Conservation (phyloP, 805 yeast species). For the Wickerhamia fluorescens region DNA sequence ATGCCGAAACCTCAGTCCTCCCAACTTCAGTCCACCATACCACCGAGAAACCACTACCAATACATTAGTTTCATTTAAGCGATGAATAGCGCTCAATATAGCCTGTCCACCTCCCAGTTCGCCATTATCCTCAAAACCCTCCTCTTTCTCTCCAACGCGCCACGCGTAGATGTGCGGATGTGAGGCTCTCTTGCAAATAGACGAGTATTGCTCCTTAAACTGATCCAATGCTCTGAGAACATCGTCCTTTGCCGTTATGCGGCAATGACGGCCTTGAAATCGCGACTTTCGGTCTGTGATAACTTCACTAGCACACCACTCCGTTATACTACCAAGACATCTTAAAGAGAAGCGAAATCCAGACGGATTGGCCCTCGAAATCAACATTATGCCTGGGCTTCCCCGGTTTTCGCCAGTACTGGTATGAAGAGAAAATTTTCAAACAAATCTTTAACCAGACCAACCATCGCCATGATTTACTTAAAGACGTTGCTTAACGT, state of each 20-base stretch:
- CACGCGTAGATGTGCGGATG: constrained; percentile 76
- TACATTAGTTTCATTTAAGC: constrained; percentile 44
- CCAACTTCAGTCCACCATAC: constrained; percentile 77
- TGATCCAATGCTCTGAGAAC: constrained; percentile 36
- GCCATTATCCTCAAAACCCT: constrained; percentile 60
- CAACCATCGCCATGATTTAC: constrained; percentile 66
- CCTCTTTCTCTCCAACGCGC: constrained; percentile 33
- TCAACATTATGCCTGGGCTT: no score
- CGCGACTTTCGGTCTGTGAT: constrained; percentile 49
- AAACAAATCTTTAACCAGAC: not conserved
- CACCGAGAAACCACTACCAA: constrained; percentile 69
- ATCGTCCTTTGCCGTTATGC: constrained; percentile 31
- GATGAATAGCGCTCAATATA: constrained; percentile 45
- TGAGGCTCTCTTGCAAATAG: constrained; percentile 45
- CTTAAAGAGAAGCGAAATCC: no score
- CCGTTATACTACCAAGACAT: not conserved
- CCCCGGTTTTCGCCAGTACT: no score
- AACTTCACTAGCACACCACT: constrained; percentile 26
- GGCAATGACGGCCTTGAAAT: constrained; percentile 57
- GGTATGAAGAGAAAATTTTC: constrained; percentile 4
- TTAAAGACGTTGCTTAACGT: constrained; percentile 83
- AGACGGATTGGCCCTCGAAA: no score
- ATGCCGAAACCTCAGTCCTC: constrained; percentile 63
- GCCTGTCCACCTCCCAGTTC: constrained; percentile 70
- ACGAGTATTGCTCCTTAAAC: constrained; percentile 40